Conservation (phyloP, 2,329 filamentous ascomycete species). For the Fusarium albidum region DNA sequence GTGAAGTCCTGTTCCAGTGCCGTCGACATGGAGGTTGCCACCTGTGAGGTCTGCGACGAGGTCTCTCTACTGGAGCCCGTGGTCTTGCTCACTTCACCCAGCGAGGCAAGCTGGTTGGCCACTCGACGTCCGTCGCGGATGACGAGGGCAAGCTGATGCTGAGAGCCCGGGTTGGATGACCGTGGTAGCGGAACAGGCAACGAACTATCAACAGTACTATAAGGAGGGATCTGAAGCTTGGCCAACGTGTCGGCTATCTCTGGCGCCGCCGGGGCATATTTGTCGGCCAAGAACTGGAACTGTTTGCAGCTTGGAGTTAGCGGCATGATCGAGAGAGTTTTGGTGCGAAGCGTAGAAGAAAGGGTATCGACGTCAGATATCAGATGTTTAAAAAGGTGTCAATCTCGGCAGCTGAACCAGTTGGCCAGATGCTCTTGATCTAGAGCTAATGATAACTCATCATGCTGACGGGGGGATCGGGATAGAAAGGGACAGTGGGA, state of each 20-base stretch:
- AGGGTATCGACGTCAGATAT: constrained; percentile 39
- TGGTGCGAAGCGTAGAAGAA: constrained; percentile 6
- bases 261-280: constrained; percentile 70
- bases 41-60: constrained; percentile 53
- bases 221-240: constrained; percentile 71
- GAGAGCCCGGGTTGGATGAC: constrained; percentile 50
- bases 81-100: constrained; percentile 60
- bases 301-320: constrained; percentile 45
- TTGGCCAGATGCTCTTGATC: constrained; percentile 73
- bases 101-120: constrained; percentile 59
- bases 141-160: constrained; percentile 67
- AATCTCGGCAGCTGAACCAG: constrained; percentile 64
- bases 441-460: constrained; percentile 76
- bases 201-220: constrained; percentile 57
- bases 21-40: constrained; percentile 67
- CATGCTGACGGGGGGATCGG: constrained; percentile 42
- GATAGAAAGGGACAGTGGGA: background rate
- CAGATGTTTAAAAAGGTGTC: constrained; percentile 60
- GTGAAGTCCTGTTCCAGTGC: constrained; percentile 91
- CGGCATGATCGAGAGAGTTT: constrained; percentile 18
- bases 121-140: constrained; percentile 71
- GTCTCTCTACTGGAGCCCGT: constrained; percentile 59
- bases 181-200: constrained; percentile 63
- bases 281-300: constrained; percentile 73
- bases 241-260: constrained; percentile 73